These are phyloP conservation scores for Musa itinerans DNA, from an alignment of 176 grass and related monocot species.

Conservation along the genomic window DNA sequence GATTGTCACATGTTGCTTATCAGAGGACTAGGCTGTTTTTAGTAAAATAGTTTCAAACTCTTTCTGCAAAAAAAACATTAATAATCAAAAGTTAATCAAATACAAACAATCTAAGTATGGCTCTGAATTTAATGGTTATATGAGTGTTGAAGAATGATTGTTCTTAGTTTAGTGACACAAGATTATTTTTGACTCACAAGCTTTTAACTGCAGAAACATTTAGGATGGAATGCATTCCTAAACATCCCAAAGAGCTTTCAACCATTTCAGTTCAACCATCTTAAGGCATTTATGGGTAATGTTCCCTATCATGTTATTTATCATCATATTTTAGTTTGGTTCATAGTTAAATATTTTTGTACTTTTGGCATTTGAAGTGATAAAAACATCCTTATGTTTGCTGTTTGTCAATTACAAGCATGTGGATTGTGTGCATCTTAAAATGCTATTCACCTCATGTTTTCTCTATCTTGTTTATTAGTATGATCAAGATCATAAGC, in stretches of 20 bases:
- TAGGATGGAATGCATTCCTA: conserved; percentile 68
- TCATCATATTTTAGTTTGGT: neutral
- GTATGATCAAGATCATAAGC: neutral
- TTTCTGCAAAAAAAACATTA: no score
- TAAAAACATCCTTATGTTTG: no score
- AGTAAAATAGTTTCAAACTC: no score
- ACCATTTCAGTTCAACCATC: conserved; percentile 41
- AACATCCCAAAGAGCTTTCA: conserved; percentile 51
- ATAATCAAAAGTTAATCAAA: no score
- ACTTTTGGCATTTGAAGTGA: neutral
- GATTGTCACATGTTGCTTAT: no score
- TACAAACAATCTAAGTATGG: neutral
- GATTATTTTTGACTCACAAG: neutral
- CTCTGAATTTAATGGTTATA: neutral
- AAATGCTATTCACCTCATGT: no score
- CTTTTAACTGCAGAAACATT: conserved; percentile 53
- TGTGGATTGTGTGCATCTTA: no score
- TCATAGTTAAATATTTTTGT: neutral
- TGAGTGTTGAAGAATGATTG: neutral
- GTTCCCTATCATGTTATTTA: conserved; percentile 4
- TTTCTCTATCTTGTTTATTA: neutral
- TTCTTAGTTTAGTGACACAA: neutral
- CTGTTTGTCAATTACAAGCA: no score
- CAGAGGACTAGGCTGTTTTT: no score
- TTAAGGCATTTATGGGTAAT: conserved; percentile 60